Percentiles rank a stretch among this genome's conserved stretches.
Evolutionary conservation across 176 grass and related monocot species (phyloP).

Genomic region (Triticum aestivum): DNA sequence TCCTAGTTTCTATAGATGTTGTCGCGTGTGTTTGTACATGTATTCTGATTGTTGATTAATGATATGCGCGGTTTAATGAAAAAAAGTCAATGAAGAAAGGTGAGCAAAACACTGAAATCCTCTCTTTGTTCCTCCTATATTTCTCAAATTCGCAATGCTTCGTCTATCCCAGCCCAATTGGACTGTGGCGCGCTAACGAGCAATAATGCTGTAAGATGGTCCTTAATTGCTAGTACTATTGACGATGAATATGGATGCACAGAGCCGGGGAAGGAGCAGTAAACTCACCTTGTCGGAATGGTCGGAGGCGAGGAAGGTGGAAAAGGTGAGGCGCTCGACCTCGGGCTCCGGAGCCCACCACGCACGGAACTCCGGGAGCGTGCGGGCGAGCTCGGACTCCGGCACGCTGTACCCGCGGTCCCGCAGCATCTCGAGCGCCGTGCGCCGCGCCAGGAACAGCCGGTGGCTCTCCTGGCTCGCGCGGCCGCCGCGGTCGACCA

Average conservation of each 20-base stretch:
- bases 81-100: background rate
- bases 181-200: background rate
- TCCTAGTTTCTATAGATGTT: too few species aligned
- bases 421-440: conserved; percentile 82
- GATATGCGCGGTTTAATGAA: too few species aligned
- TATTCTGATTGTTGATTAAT: too few species aligned
- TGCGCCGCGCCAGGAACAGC: conserved; percentile 83
- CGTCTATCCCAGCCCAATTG: background rate
- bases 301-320: conserved; percentile 47
- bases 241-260: background rate
- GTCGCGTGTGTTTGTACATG: too few species aligned
- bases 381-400: conserved; percentile 47
- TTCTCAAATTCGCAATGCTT: background rate
- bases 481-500: conserved; percentile 55
- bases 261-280: background rate
- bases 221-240: background rate
- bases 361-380: conserved; percentile 73
- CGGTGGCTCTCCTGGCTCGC: conserved; percentile 65
- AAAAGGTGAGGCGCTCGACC: conserved; percentile 53
- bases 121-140: background rate
- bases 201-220: background rate
- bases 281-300: conserved; percentile 54
- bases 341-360: conserved; percentile 47
- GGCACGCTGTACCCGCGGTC: conserved; percentile 67
- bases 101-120: background rate